phyloP scores from a whole-genome alignment of 495 filamentous ascomycete species.

The Trichocladium antarcticum region DNA sequence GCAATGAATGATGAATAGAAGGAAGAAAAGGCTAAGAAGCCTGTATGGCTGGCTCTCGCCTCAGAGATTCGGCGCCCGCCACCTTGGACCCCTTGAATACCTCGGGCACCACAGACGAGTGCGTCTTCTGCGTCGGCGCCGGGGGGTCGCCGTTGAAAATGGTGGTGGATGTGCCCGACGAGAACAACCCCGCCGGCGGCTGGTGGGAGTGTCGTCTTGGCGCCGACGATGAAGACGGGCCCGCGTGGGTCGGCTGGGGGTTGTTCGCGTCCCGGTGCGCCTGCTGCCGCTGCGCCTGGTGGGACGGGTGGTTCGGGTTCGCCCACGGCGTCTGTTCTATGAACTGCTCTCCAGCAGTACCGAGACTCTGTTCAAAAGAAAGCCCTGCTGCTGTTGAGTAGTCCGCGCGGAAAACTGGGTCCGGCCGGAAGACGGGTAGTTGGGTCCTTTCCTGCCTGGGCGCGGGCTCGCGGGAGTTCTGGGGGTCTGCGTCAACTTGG shows the following conservation, averaged over 20 bases:
- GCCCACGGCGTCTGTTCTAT: conserved; percentile 78
- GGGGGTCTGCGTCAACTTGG: conserved; percentile 15
- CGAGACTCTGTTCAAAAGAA: conserved; percentile 31
- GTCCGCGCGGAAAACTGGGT: conserved; percentile 18
- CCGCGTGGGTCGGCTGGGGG: conserved; percentile 11
- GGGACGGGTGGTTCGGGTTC: conserved; percentile 73
- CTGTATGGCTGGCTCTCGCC: conserved; percentile 21
- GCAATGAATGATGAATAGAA: neutral
- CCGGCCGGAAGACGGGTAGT: conserved; percentile 14
- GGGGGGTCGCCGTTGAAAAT: conserved; percentile 21
- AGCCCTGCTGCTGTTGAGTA: conserved; percentile 23
- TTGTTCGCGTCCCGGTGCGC: conserved; percentile 23
- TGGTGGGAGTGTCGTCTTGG: conserved; percentile 29
- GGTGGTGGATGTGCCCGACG: conserved; percentile 16
- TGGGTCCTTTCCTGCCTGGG: conserved; percentile 9
- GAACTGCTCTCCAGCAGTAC: conserved; percentile 69
- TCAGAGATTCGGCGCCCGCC: conserved; percentile 11
- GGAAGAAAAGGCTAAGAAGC: conserved; percentile 13
- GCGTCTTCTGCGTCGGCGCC: conserved; percentile 15
- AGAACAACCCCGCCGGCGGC: conserved; percentile 13
- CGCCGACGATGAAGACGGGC: conserved; percentile 21
- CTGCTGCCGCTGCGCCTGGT: conserved; percentile 40
- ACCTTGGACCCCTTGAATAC: conserved; percentile 16
- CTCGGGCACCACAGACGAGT: conserved; percentile 14
- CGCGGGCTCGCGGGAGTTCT: conserved; percentile 31